Evolutionary conservation across 202 grass and related monocot genomes (phyloP).

Genomic region (Eragrostis tef): DNA sequence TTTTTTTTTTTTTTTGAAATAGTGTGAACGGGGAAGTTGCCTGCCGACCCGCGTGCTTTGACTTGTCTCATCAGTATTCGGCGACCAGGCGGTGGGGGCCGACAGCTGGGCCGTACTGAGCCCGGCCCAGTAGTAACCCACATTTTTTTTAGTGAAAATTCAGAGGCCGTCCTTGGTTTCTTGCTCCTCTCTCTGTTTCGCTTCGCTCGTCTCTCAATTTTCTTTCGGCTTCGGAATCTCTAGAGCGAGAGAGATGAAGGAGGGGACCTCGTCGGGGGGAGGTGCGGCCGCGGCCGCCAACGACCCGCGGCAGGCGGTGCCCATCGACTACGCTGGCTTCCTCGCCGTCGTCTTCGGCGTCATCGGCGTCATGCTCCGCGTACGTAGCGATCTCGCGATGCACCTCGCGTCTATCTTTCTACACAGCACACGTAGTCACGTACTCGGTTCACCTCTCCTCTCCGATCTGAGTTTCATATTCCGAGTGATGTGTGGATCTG

Average conservation of each 20-base stretch:
- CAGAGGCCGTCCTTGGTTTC: neutral
- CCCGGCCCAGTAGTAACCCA: constrained; percentile 10
- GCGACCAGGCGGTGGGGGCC: constrained; percentile 22
- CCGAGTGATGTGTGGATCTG: constrained; percentile 32
- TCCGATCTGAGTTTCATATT: neutral
- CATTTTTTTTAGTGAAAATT: no score
- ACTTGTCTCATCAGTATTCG: constrained; percentile 44
- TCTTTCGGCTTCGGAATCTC: constrained; percentile 42
- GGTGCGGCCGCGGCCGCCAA: constrained; percentile 44
- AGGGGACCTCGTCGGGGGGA: constrained; percentile 36
- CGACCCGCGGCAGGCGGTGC: constrained; percentile 86
- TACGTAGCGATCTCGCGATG: constrained; percentile 37
- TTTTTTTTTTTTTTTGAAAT: no score
- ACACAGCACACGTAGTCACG: neutral
- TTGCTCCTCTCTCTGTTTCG: neutral
- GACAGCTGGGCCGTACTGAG: neutral
- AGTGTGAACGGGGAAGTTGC: constrained; percentile 43
- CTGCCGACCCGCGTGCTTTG: constrained; percentile 50
- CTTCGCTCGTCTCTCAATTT: neutral
- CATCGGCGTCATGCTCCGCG: constrained; percentile 86
- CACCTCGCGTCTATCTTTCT: neutral
- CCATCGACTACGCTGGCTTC: constrained; percentile 90
- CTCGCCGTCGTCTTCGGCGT: constrained; percentile 88
- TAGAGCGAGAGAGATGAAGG: constrained; percentile 46
- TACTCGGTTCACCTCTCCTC: neutral